Base-by-base conservation (phyloP, 257 asterid genomes). In the Nyctanthes arbortristis region DNA sequence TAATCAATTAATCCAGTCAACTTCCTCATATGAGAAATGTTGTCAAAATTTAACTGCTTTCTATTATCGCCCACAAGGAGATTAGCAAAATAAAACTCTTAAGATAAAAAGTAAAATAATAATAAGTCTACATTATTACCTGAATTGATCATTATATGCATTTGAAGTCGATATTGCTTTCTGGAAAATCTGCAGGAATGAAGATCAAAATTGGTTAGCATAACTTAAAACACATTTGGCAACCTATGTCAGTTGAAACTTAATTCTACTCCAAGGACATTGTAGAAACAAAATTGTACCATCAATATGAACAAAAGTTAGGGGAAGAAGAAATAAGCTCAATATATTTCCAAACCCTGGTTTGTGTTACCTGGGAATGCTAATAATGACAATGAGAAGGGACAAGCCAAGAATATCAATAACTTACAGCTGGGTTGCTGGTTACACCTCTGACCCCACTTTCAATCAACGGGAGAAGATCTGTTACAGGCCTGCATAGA, bases 401-500 rank as follows among this genome's bases (percentile, higher is more conserved):
- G 7, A 14, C 30, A 52, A 52, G 59, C 28, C 4, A 49, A 49
- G 27, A 52, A 52, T 20, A 52, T 22, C 59, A 24, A 69, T 1
- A 68, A 60, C 59, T 74, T 86, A 94, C 99, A 88, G 97, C 97
- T 22, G 99, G 99, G 80, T 94, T 91, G 91, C 99, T 94, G 71
- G 97, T 94, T 61, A 94, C 97, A 32, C 99, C 99, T 75, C 99
- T 77, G 63, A 94, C 96, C 25, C 99, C 99, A 68, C 92, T 86
- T 63, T 86, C 91, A 31, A 94, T 94, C 84, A 94, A 71, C 7
- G 97, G 99, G 72, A 94, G 77, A 72, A 94, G 96, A 88, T 94
- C 99, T 0, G 99, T 86, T 8, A 94, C 93, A n/a, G 99, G 99
- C 27, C 97, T 94, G 76, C 99, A 94, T 13, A 94, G 78, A 76